Percentiles rank a stretch among this genome's conserved stretches.
Evolutionary conservation across 1,139 yeast genomes (phyloP).

Genomic region (Candida sp.): DNA sequence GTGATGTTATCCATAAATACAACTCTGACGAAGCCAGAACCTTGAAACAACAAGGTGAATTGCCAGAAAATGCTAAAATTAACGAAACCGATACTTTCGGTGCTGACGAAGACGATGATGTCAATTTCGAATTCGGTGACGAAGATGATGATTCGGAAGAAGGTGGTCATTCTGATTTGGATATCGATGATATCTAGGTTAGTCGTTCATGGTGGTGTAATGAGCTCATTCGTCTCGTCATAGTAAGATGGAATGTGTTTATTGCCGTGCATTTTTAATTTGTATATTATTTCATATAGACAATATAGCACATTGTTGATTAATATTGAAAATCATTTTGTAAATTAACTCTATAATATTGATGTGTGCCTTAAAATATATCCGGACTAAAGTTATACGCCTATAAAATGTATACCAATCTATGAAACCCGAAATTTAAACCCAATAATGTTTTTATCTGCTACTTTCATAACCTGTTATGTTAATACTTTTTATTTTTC

Average conservation of each 20-base stretch:
- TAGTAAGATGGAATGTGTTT: neutral
- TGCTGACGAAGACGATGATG: slow-evolving; percentile 95
- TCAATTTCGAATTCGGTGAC: slow-evolving; percentile 97
- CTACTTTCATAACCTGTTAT: neutral
- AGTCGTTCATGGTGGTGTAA: neutral
- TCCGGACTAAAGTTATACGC: neutral
- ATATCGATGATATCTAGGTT: slow-evolving; percentile 75
- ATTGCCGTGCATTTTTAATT: neutral
- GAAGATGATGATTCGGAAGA: slow-evolving; percentile 81
- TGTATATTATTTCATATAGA: neutral
- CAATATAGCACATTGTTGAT: neutral
- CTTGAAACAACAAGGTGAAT: slow-evolving; percentile 92
- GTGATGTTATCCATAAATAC: slow-evolving; percentile 97
- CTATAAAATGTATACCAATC: neutral
- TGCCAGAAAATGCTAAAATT: slow-evolving; percentile 95
- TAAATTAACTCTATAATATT: neutral
- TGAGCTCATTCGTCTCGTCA: slow-evolving; percentile 3
- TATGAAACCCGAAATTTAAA: neutral
- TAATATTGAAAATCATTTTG: no score
- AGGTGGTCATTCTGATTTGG: slow-evolving; percentile 62
- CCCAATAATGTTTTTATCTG: neutral
- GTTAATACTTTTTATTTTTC: neutral
- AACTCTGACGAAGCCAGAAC: slow-evolving; percentile 98
- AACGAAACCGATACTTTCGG: slow-evolving; percentile 98
- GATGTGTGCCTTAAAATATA: neutral